These are phyloP conservation scores for Diaporthe citri DNA, from an alignment of 2,329 filamentous ascomycete genomes.

Conservation along the genomic window DNA sequence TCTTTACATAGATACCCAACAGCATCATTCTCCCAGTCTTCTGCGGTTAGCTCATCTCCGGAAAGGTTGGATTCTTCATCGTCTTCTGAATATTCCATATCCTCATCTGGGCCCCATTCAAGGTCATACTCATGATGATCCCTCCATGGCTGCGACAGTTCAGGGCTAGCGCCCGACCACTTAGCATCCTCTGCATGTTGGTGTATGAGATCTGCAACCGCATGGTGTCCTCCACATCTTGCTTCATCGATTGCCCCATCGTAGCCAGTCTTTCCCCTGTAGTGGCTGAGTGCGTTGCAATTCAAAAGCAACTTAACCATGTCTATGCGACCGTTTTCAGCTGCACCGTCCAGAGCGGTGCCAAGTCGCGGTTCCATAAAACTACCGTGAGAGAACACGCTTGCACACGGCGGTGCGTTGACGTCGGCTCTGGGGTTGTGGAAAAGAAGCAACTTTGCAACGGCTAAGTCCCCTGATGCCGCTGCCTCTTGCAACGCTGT, in stretches of 20 bases:
- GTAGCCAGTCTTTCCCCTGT: conserved; percentile 5
- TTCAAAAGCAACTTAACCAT: conserved; percentile 17
- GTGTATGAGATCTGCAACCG: conserved; percentile 6
- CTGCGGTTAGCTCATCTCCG: no score
- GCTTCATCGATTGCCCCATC: background rate
- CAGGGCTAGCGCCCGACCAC: background rate
- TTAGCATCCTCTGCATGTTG: background rate
- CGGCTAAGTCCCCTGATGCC: background rate
- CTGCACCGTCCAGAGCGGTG: background rate
- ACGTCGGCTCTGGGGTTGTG: conserved; percentile 2
- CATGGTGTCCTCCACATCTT: background rate
- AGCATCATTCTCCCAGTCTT: no score
- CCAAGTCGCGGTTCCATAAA: background rate
- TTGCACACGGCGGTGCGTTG: background rate
- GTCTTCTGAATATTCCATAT: background rate
- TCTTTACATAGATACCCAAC: no score
- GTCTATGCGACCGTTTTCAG: background rate
- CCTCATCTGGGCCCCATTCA: background rate
- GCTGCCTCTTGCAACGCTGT: conserved; percentile 12
- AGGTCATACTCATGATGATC: background rate
- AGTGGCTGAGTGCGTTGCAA: background rate
- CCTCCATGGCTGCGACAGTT: background rate
- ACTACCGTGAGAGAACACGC: no score
- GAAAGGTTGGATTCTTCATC: background rate
- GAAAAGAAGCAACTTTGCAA: background rate